A percentile compares a stretch with the other conserved stretches of the same genome.
phyloP scores from a whole-genome alignment of 2,329 filamentous ascomycete genomes.

The Malbranchea zuffiana region DNA sequence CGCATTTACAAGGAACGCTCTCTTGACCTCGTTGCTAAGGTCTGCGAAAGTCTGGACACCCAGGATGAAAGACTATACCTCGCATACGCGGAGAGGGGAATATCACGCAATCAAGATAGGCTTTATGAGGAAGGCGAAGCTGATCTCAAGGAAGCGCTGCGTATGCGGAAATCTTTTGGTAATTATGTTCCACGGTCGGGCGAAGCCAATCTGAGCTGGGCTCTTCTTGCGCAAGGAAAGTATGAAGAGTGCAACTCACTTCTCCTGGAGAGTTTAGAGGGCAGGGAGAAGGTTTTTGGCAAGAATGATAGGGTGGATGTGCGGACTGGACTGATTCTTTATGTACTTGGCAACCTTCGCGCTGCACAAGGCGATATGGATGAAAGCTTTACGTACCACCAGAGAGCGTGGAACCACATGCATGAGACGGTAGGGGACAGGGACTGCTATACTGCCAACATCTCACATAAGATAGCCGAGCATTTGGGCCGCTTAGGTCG shows the following conservation, averaged over 20 bases:
- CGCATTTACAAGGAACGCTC: constrained; percentile 17
- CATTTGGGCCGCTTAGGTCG: constrained; percentile 15
- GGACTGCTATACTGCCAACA: constrained; percentile 19
- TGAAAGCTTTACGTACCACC: constrained; percentile 18
- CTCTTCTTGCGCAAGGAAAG: constrained; percentile 11
- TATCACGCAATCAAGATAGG: constrained; percentile 10
- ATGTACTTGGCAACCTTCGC: constrained; percentile 13
- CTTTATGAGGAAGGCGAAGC: constrained; percentile 11
- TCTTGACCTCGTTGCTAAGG: constrained; percentile 14
- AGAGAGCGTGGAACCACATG: constrained; percentile 17
- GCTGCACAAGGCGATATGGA: constrained; percentile 9
- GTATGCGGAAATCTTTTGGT: constrained; percentile 10
- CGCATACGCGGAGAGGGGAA: constrained; percentile 11
- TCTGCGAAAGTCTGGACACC: constrained; percentile 13
- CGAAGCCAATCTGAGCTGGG: constrained; percentile 11
- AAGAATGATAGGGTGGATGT: constrained; percentile 16
- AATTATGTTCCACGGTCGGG: constrained; percentile 11
- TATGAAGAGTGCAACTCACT: constrained; percentile 15
- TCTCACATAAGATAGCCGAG: constrained; percentile 19
- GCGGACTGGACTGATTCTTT: constrained; percentile 11
- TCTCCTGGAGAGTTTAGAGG: constrained; percentile 16
- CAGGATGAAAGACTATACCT: constrained; percentile 16
- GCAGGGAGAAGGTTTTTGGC: constrained; percentile 17
- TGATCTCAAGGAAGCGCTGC: constrained; percentile 11
- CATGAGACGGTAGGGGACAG: constrained; percentile 18